Conservation (phyloP, 1,139 yeast species). For the Yamadazyma triangularis region DNA sequence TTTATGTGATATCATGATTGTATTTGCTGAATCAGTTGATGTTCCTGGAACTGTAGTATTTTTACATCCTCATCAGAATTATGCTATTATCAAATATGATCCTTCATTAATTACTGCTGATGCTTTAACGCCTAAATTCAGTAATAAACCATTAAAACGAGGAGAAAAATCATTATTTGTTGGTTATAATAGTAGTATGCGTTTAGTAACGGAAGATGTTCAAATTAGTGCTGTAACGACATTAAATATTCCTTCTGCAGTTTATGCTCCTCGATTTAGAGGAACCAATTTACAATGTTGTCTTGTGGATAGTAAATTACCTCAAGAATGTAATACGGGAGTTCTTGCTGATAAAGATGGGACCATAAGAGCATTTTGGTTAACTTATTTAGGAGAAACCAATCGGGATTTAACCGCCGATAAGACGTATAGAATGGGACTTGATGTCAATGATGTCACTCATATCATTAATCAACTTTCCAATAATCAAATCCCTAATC, state of each 20-base stretch:
- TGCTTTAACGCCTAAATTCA: conserved; percentile 58
- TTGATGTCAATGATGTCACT: conserved; percentile 64
- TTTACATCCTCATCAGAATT: conserved; percentile 84
- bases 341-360: conserved; percentile 77
- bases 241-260: conserved; percentile 66
- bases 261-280: conserved; percentile 72
- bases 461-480: conserved; percentile 55
- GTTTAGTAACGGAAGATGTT: conserved; percentile 73
- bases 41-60: conserved; percentile 79
- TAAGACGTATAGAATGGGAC: conserved; percentile 70
- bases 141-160: conserved; percentile 55
- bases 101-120: conserved; percentile 50
- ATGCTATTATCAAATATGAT: conserved; percentile 80
- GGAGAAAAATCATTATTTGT: conserved; percentile 75
- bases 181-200: conserved; percentile 70
- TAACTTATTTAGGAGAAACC: conserved; percentile 73
- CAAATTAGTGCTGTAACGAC: conserved; percentile 74
- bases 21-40: conserved; percentile 82
- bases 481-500: conserved; percentile 47
- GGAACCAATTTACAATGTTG: conserved; percentile 81
- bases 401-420: conserved; percentile 45
- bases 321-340: conserved; percentile 78
- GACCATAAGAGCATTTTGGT: conserved; percentile 77
- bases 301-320: conserved; percentile 66
- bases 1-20: conserved; percentile 69